Evolutionary conservation across 2,329 filamentous ascomycete genomes (phyloP), one percentile per base, ranked within the genome.

Genomic region (Monilinia aucupariae): DNA sequence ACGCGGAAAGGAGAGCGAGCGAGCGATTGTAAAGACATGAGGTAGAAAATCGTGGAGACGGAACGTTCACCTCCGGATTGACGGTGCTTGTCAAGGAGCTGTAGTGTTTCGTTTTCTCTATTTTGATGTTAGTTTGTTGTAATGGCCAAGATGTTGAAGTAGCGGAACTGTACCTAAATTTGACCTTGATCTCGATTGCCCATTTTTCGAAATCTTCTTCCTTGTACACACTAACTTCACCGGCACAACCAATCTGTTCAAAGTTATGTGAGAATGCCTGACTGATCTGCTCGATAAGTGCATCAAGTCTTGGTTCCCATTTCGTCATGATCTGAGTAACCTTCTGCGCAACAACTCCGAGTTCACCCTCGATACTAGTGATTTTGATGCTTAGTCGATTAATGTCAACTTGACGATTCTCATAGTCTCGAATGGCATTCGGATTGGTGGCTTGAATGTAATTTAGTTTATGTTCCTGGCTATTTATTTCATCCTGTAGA

Each of bases 21-120:
- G 71, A 99, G 87, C 56, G 90, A 90, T 75, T 99, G 94, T 32
- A 99, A 84, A 6, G 94, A 91, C 92, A 99, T 97, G 63, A 99
- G 90, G 78, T 96, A 99, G 82, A 97, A 99, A 73, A 97, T 96
- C 17, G 94, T 99, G 27, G 91, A 96, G 27, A 99, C 93, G 30
- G 94, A 91, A 64, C 94, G 89, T 78, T 99, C 94, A 67, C 94
- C 94, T 71, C 94, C 94, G 1, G 93, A 97, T 75, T 99, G 94
- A 7, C 94, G 90, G 74, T 97, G 92, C 51, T 91, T 88, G 71
- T 96, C 89, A 30, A 99, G 86, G 37, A 92, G 80, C 66, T 93
- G 91, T 5, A 97, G 85, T 3, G 83, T 84, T 74, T 97, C 94
- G 73, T 87, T 85, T 72, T 93, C 88, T 61, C 87, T 88, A 74